Percentiles rank a stretch among this genome's conserved stretches.
Evolutionary conservation across 371 early-diverging fungal species (phyloP).

Genomic region (Mucor velutinosus): DNA sequence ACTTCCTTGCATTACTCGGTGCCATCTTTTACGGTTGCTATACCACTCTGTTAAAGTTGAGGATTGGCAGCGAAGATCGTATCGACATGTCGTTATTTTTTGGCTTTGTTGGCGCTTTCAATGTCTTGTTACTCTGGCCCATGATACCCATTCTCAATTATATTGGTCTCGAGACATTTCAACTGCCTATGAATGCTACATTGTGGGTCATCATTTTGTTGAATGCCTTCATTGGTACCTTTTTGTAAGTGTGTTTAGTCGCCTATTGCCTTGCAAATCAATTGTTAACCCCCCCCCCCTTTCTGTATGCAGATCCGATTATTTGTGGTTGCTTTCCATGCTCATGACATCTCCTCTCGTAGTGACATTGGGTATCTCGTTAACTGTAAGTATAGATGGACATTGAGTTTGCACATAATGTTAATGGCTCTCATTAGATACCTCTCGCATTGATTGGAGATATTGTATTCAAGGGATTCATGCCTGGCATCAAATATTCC

Average conservation of each 20-base stretch:
- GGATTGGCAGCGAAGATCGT: slow-evolving; percentile 66
- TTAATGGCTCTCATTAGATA: slow-evolving; percentile 29
- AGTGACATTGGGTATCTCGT: slow-evolving; percentile 73
- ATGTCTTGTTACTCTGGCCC: slow-evolving; percentile 69
- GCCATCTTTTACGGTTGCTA: slow-evolving; percentile 80
- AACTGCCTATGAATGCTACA: slow-evolving; percentile 50
- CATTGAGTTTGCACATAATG: background rate
- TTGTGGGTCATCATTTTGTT: slow-evolving; percentile 63
- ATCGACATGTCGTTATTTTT: slow-evolving; percentile 75
- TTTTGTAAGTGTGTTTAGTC: slow-evolving; percentile 41
- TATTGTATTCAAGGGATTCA: slow-evolving; percentile 58
- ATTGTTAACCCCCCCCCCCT: background rate
- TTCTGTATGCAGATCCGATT: slow-evolving; percentile 57
- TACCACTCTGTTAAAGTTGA: slow-evolving; percentile 70
- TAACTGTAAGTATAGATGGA: slow-evolving; percentile 50
- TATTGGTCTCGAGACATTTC: slow-evolving; percentile 67
- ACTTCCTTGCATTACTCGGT: slow-evolving; percentile 66
- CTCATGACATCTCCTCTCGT: slow-evolving; percentile 79
- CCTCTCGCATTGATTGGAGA: slow-evolving; percentile 76
- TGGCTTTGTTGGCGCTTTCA: slow-evolving; percentile 79
- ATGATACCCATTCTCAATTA: slow-evolving; percentile 59
- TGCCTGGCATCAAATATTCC: slow-evolving; percentile 55
- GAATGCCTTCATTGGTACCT: slow-evolving; percentile 78
- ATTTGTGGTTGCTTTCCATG: slow-evolving; percentile 75
- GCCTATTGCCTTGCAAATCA: background rate